These are phyloP conservation scores for Salvia sclarea DNA, from an alignment of 305 asterid species.

Conservation along the genomic window DNA sequence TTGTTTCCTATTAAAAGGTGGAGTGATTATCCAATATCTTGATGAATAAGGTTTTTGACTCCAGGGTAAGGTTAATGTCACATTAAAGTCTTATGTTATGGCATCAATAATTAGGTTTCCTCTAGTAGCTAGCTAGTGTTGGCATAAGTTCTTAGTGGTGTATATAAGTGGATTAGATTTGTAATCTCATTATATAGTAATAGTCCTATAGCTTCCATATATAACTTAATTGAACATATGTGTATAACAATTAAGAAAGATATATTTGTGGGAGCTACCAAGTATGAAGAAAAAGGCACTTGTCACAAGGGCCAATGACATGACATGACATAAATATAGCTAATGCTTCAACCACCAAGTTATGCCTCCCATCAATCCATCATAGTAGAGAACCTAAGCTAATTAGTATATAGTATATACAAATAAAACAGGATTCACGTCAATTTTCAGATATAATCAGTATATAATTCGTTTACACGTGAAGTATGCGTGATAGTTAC, in stretches of 20 bases:
- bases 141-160: neutral
- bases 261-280: neutral
- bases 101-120: slow-evolving; percentile 10
- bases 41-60: neutral
- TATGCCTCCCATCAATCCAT: slow-evolving; percentile 31
- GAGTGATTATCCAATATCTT: neutral
- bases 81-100: neutral
- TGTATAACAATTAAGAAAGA: no score
- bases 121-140: neutral
- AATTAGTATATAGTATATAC: neutral
- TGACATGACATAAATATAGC: slow-evolving; percentile 31
- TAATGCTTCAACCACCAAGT: slow-evolving; percentile 41
- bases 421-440: neutral
- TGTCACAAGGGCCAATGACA: slow-evolving; percentile 25
- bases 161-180: neutral
- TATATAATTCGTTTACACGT: neutral
- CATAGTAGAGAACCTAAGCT: neutral
- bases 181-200: neutral
- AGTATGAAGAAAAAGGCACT: neutral
- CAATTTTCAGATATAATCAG: neutral
- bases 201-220: neutral
- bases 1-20: neutral
- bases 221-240: neutral
- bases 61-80: neutral
- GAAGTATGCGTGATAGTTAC: neutral